phyloP scores from a whole-genome alignment of 2,329 filamentous ascomycete species.

The Aureobasidium musti region DNA sequence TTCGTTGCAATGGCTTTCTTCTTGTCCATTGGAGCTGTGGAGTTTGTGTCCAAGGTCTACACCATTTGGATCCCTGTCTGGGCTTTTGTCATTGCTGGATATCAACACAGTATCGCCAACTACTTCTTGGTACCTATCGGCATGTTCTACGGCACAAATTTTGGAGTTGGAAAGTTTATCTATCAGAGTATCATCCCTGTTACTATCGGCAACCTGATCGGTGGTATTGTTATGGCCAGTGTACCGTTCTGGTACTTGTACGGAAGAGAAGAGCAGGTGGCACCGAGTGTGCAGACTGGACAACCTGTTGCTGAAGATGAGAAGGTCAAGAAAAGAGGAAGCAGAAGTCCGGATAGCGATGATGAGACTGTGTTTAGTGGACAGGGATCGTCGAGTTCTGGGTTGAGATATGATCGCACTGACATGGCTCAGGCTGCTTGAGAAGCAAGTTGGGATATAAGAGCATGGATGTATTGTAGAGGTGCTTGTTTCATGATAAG shows the following conservation, averaged over 20 bases:
- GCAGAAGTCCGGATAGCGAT: background rate
- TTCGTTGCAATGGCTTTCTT: conserved; percentile 36
- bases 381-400: background rate
- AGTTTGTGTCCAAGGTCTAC: conserved; percentile 36
- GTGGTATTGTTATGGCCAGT: conserved; percentile 25
- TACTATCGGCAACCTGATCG: conserved; percentile 31
- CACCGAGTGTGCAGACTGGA: background rate
- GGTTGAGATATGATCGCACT: background rate
- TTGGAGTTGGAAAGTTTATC: conserved; percentile 47
- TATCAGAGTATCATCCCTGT: conserved; percentile 34
- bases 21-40: conserved; percentile 32
- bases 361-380: background rate
- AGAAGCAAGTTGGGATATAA: background rate
- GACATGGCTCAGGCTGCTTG: background rate
- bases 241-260: conserved; percentile 26
- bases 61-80: conserved; percentile 37
- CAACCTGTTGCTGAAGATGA: background rate
- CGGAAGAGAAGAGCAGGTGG: background rate
- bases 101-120: conserved; percentile 38
- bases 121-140: conserved; percentile 35
- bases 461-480: too few species aligned
- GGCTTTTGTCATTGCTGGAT: conserved; percentile 33
- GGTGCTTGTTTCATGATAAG: too few species aligned
- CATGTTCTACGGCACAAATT: conserved; percentile 41
- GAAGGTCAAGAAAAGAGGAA: background rate